A percentile compares a stretch with the other conserved stretches of the same genome.
Conservation (phyloP, 2,329 filamentous ascomycete genomes). For the Xylariaceae sp. region DNA sequence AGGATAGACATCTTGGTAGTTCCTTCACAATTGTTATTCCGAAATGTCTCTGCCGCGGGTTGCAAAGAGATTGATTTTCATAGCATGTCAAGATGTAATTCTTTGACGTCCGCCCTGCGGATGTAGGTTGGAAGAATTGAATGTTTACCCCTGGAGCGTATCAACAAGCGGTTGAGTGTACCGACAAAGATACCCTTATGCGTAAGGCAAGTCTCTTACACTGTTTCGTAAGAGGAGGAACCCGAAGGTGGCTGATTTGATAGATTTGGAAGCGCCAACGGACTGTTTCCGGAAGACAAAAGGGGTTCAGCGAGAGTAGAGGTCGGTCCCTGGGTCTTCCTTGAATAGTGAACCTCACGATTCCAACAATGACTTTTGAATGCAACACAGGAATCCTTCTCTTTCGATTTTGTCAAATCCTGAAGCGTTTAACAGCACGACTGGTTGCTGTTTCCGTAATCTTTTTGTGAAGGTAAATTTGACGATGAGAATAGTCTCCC, state of each 20-base stretch:
- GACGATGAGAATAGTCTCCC: no score
- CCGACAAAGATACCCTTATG: no score
- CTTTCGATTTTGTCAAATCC: not conserved
- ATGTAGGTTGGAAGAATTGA: no score
- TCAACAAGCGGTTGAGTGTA: no score
- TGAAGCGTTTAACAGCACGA: not conserved
- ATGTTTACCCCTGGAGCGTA: no score
- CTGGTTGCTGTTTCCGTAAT: no score
- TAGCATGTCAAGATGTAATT: conserved; percentile 25
- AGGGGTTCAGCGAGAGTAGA: conserved; percentile 10
- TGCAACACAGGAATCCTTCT: no score
- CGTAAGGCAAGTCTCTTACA: no score
- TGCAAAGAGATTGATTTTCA: conserved; percentile 42
- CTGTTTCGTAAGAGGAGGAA: no score
- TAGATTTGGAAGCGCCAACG: no score
- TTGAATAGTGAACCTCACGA: not conserved
- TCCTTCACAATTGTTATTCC: conserved; percentile 20
- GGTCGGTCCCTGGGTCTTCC: conserved; percentile 3
- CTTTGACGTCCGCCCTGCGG: conserved; percentile 1
- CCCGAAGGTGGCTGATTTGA: no score
- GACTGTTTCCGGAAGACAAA: not conserved
- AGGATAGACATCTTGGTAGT: conserved; percentile 49
- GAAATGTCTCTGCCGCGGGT: conserved; percentile 28
- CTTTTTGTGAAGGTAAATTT: no score
- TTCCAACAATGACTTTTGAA: not conserved